Evolutionary conservation across 1,284 basidiomycete species (phyloP), one percentile per base, ranked within the genome.

Genomic region (Ustilago hordei): DNA sequence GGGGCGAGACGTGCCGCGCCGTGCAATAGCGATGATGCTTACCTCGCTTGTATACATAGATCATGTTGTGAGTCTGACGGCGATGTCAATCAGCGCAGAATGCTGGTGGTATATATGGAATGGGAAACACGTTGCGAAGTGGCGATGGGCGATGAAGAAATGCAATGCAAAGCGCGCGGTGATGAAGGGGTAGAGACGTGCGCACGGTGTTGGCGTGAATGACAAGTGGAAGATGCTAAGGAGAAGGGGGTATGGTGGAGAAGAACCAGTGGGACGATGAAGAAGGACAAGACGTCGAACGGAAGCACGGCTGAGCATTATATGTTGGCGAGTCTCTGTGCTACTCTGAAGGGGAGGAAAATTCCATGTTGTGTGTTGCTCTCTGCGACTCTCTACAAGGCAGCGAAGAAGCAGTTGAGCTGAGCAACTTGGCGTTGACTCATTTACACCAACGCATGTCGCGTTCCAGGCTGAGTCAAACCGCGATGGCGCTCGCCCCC

Each of bases 41-140:
- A 84, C 83, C 83, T 77, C 83, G 69, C 70, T 84, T 84, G 82
- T 84, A 84, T 52, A 84, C 83, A 78, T 79, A 84, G 70, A 83
- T 84, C 82, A 84, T 84, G 12, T 54, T 73, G 63, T 43, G 60
- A 8, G 1, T 60, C 41, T 56, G 55, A 52, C 54, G 58, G 65
- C 58, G 38, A 60, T 48, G 41, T 31, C 13, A 48, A 35, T 50
- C 12, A 48, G 45, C 52, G 66, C 58, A 58, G 35, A 31, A 47
- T 60, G 55, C 47, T 60, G 62, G 41, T 55, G 31, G 28, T 31
- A n/a, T 53, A 63, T 60, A 53, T 64, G 11, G 6, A 17, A 60
- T 57, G 55, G 36, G 23, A 28, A 59, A 63, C 45, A 64, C 52
- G 53, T 59, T 43, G 39, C 15, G 32, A 35, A 43, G 8, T 55